Evolutionary conservation across 2,329 filamentous ascomycete genomes (phyloP).

Genomic region (Colletotrichum simmondsii): DNA sequence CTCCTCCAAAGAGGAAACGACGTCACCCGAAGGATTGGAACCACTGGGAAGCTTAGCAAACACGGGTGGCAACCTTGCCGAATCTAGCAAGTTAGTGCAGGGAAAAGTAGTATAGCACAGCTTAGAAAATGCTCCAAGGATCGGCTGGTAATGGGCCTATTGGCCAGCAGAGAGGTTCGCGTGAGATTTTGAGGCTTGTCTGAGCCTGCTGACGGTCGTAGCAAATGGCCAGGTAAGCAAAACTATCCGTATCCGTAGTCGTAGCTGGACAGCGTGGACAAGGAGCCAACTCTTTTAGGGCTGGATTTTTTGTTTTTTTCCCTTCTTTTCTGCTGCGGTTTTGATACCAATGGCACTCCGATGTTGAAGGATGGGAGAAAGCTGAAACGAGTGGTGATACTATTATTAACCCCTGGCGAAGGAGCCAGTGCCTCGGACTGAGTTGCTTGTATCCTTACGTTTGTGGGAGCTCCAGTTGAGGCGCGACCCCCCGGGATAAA

Average conservation of each 20-base stretch:
- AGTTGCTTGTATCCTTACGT: not conserved
- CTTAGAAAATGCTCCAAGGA: not conserved
- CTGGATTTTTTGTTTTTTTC: too few species aligned
- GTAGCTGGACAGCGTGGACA: not conserved
- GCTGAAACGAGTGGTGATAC: slow-evolving; percentile 28
- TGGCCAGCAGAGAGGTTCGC: not conserved
- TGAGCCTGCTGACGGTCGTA: not conserved
- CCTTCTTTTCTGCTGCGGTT: not conserved
- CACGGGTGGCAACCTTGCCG: slow-evolving; percentile 10
- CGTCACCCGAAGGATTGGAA: slow-evolving; percentile 19
- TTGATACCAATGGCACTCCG: not conserved
- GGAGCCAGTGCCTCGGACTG: slow-evolving; percentile 8
- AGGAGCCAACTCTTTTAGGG: not conserved
- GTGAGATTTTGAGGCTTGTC: slow-evolving; percentile 15
- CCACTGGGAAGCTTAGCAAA: not conserved
- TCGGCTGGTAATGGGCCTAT: not conserved
- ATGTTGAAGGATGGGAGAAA: not conserved
- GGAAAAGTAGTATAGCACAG: not conserved
- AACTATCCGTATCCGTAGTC: not conserved
- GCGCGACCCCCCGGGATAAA: not conserved
- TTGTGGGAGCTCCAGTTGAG: not conserved
- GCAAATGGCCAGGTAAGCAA: not conserved
- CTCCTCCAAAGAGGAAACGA: not conserved
- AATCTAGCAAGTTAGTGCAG: not conserved
- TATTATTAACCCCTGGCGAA: slow-evolving; percentile 16